Base-by-base conservation (phyloP, 768 basidiomycete genomes). In the Lactifluus hygrophoroides region DNA sequence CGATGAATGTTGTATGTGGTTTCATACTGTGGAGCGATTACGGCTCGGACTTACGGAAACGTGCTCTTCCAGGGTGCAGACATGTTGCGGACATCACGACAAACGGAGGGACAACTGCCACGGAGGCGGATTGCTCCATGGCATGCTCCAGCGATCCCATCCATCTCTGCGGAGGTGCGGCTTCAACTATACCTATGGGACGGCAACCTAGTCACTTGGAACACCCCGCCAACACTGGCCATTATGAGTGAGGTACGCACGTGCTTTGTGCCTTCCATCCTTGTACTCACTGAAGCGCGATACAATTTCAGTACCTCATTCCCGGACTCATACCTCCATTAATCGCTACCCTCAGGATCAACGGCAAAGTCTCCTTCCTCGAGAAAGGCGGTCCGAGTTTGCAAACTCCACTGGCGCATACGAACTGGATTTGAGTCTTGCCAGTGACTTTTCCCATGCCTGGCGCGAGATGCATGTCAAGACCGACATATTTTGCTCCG, bases 401-500 rank as follows among this genome's bases (percentile, higher is more conserved):
- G n/a, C n/a, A n/a, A n/a, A n/a, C n/a, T n/a, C n/a, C n/a, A n/a
- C n/a, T n/a, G n/a, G n/a, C n/a, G n/a, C n/a, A n/a, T n/a, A n/a
- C n/a, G n/a, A n/a, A n/a, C n/a, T n/a, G n/a, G n/a, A n/a, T n/a
- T 68, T 83, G 40, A 82, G 76, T 28, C 72, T 90, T 34, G 75
- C 74, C 0, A 60, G 74, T 58, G 71, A 77, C 30, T 74, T 73
- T 56, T 7, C 43, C 21, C 60, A 69, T 55, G 80, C 86, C 8
- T 91, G 86, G 86, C 84, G 88, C 38, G 76, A 76, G 60, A 88
- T 90, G 85, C 83, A 89, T 60, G 71, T 88, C 63, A 75, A 87
- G 71, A 76, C 85, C 10, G 85, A 91, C 63, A 85, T 90, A 13
- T 91, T 91, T 74, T 90, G 89, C 67, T 82, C 88, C 3, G 89